Base-by-base conservation (phyloP, 495 filamentous ascomycete species). In the Penicilliopsis zonata region DNA sequence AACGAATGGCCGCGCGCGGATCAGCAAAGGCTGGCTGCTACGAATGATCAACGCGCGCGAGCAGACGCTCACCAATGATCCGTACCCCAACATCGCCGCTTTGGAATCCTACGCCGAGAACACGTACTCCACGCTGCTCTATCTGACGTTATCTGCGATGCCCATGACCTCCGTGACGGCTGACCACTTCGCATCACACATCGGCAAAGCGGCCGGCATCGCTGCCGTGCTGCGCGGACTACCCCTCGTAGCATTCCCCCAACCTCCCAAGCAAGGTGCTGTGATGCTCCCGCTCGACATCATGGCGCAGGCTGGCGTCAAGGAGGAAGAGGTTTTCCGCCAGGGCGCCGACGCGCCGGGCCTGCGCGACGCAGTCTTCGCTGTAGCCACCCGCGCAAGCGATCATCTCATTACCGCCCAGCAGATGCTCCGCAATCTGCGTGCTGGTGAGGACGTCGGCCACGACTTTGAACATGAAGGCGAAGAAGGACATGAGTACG, bases 401-500 rank as follows among this genome's bases (percentile, higher is more conserved):
- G 90, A 98, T 58, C 90, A 98, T 54, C 57, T 96, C 30, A 93
- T 95, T 37, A 96, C 90, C 0, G 88, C 80, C 10, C 65, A 88
- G 38, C 82, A 90, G 52, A 92, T 96, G 90, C 48, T 94, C 41
- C 76, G 70, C 51, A 81, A 81, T 44, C 51, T 94, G 9, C 67
- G 74, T 18, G 69, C 74, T 14, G 83, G 83, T 0, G 53, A 77
- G 38, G 76, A 72, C 34, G 74, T 80, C 0, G 82, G 81, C 0
- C 86, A 94, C 47, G 80, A 80, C 0, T 94, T 83, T 52, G 86
- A 94, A 49, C 82, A 92, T 41, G 69, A 79, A 41, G 75, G 70
- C 6, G 86, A 92, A 46, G 73, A 76, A 37, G 86, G 79, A 8
- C 77, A 86, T 47, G 59, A 71, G 13, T 82, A 88, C 49, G 53